Conservation (phyloP, 805 yeast genomes). For the Saccharomycopsis olivae region DNA sequence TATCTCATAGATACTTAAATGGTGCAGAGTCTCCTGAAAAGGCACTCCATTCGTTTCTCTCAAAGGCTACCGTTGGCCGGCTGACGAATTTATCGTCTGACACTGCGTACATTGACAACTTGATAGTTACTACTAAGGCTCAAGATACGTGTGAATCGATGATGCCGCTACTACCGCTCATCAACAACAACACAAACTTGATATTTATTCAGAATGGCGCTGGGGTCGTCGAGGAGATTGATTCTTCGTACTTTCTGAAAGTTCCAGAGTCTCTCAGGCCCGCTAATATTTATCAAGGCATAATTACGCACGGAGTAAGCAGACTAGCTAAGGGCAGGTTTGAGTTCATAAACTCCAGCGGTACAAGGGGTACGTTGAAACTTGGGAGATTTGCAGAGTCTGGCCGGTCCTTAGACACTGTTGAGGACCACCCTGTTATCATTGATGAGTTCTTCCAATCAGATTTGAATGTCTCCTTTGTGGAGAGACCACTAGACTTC, state of each 20-base stretch:
- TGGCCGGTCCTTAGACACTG: no score
- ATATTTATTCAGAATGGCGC: conserved; percentile 82
- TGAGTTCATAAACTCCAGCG: conserved; percentile 51
- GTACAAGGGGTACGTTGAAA: conserved; percentile 46
- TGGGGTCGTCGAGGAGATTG: conserved; percentile 59
- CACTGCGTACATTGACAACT: conserved; percentile 39
- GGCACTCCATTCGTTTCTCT: no score
- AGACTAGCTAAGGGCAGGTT: conserved; percentile 30
- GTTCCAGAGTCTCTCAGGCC: conserved; percentile 40
- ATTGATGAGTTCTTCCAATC: conserved; percentile 24
- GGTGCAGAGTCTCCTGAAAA: no score
- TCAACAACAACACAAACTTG: conserved; percentile 46
- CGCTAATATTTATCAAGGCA: conserved; percentile 65
- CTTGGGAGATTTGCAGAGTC: conserved; percentile 24
- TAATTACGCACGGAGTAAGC: conserved; percentile 77
- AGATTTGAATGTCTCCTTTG: conserved; percentile 23
- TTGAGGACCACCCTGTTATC: conserved; percentile 20
- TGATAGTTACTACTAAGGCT: conserved; percentile 74
- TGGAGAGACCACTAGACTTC: conserved; percentile 35
- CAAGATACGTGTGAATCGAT: conserved; percentile 62
- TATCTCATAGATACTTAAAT: no score
- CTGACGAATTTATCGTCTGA: no score
- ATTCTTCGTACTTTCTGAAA: conserved; percentile 25
- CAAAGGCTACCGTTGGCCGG: no score
- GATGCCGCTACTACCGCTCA: conserved; percentile 37